A percentile compares a stretch with the other conserved stretches of the same genome.
phyloP scores from a whole-genome alignment of 495 filamentous ascomycete genomes.

The Podospora fimiseda region DNA sequence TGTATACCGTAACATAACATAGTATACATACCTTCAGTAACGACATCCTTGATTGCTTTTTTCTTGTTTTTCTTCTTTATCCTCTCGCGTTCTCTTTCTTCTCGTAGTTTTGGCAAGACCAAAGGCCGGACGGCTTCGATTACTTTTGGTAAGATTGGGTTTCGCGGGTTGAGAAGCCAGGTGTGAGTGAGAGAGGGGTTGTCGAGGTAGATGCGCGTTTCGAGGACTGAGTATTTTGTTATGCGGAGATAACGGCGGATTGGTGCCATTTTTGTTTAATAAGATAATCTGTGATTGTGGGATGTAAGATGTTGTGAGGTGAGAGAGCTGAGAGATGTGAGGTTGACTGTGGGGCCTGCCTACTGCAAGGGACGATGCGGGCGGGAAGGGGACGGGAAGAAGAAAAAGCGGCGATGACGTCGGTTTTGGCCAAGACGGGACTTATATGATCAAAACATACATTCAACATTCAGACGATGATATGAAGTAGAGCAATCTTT shows the following conservation, averaged over 20 bases:
- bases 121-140: constrained; percentile 76
- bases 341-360: background rate
- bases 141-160: constrained; percentile 70
- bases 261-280: constrained; percentile 56
- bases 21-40: constrained; percentile 58
- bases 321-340: background rate
- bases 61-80: constrained; percentile 55
- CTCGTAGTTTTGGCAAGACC: constrained; percentile 81
- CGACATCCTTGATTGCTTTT: constrained; percentile 80
- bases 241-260: constrained; percentile 79
- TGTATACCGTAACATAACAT: background rate
- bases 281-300: background rate
- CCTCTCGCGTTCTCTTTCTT: constrained; percentile 67
- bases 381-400: background rate
- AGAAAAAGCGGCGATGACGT: background rate
- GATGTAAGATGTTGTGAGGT: background rate
- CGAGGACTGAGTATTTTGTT: constrained; percentile 82
- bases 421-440: too few species aligned
- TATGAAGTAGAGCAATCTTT: too few species aligned
- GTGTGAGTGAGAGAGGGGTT: constrained; percentile 68
- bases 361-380: background rate
- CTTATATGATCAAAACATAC: too few species aligned
- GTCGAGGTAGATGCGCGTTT: constrained; percentile 92
- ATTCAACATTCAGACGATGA: too few species aligned
- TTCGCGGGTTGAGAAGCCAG: constrained; percentile 73